These are phyloP conservation scores for Auriscalpium microsporum DNA, from an alignment of 768 basidiomycete genomes.

Conservation along the genomic window DNA sequence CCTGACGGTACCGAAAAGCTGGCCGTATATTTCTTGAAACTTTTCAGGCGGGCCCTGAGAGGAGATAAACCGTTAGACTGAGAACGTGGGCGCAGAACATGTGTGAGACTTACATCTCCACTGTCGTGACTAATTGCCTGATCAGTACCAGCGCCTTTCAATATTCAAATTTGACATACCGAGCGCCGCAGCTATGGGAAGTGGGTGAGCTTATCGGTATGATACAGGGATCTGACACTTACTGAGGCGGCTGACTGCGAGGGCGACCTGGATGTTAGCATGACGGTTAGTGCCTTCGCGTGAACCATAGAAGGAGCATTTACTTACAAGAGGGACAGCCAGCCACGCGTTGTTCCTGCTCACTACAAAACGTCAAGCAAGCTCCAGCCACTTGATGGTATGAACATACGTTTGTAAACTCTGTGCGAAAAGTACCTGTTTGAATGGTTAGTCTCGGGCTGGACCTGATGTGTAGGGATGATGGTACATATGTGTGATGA, in stretches of 20 bases:
- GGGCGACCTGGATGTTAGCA: background rate
- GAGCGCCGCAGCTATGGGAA: conserved; percentile 6
- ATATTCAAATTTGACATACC: conserved; percentile 1
- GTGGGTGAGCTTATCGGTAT: background rate
- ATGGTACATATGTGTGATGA: conserved; percentile 6
- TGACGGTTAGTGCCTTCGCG: background rate
- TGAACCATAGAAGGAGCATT: background rate
- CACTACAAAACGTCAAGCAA: conserved; percentile 5
- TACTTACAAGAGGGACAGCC: conserved; percentile 5
- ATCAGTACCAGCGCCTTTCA: background rate
- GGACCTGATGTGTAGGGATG: background rate
- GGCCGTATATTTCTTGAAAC: conserved; percentile 3
- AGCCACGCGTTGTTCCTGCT: conserved; percentile 15
- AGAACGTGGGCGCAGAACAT: background rate
- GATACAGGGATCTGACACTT: background rate
- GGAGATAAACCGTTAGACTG: background rate
- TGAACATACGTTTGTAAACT: conserved; percentile 5
- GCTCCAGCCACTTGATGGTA: background rate
- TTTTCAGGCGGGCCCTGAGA: conserved; percentile 2
- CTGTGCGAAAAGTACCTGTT: conserved; percentile 10
- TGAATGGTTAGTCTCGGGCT: background rate
- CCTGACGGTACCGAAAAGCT: background rate
- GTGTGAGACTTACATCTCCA: conserved; percentile 2
- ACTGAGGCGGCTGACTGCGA: conserved; percentile 7
- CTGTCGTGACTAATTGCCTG: conserved; percentile 1